These are phyloP conservation scores for Entomortierella beljakovae DNA, from an alignment of 192 early-diverging fungal genomes.

Conservation along the genomic window DNA sequence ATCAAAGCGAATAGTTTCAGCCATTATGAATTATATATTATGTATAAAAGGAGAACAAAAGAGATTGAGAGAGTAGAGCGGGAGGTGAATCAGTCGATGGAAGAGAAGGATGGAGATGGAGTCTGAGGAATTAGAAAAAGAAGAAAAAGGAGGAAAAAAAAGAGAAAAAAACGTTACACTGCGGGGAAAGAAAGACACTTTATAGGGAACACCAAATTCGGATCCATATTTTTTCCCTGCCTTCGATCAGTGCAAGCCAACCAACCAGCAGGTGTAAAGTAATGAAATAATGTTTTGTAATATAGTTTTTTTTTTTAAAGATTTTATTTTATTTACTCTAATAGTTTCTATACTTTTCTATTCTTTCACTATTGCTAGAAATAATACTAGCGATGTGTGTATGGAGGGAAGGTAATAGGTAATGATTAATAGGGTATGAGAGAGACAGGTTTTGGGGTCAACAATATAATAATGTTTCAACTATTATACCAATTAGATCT, in stretches of 20 bases:
- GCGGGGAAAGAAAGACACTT: background rate
- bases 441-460: too few species aligned
- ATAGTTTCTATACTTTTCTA: too few species aligned
- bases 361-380: too few species aligned
- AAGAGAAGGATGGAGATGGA: background rate
- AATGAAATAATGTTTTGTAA: too few species aligned
- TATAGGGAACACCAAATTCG: constrained; percentile 17
- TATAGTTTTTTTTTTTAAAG: too few species aligned
- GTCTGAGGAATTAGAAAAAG: background rate
- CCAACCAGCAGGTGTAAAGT: background rate
- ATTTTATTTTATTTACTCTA: too few species aligned
- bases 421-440: too few species aligned
- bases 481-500: too few species aligned
- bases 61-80: constrained; percentile 4
- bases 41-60: background rate
- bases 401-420: too few species aligned
- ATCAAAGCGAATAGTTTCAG: constrained; percentile 74
- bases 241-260: constrained; percentile 4
- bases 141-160: constrained; percentile 4
- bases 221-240: background rate
- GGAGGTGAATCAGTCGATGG: background rate
- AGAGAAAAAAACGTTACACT: background rate
- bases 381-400: too few species aligned
- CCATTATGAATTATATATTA: constrained; percentile 28
- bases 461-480: too few species aligned